Percentiles rank a stretch among this genome's conserved stretches.
phyloP scores from a whole-genome alignment of 2,329 filamentous ascomycete genomes.

The Tolypocladium pustulatum region DNA sequence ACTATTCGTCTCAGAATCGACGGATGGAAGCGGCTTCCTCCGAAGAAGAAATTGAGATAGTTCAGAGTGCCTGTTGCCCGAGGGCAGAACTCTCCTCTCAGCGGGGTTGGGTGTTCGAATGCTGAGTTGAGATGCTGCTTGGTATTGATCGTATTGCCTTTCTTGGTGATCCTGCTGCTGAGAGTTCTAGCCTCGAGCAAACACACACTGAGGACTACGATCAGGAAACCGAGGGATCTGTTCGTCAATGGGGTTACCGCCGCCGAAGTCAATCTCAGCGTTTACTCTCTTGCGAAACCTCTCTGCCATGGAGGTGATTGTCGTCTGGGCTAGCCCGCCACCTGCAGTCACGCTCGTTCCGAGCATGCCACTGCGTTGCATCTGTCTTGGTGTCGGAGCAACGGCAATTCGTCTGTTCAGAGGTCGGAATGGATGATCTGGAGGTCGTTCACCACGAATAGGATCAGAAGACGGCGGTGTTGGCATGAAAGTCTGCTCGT shows the following conservation, averaged over 20 bases:
- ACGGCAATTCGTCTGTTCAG: background rate
- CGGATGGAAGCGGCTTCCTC: slow-evolving; percentile 1
- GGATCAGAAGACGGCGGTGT: slow-evolving; percentile 2
- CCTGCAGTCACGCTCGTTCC: background rate
- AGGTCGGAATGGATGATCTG: background rate
- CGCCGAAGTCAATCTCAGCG: background rate
- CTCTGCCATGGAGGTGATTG: background rate
- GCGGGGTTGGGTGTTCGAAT: background rate
- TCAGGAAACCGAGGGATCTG: background rate
- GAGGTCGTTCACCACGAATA: background rate
- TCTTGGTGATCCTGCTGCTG: background rate
- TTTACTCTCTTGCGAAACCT: background rate
- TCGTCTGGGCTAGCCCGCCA: background rate
- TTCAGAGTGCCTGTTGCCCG: slow-evolving; percentile 1
- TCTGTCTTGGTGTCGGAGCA: background rate
- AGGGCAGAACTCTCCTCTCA: background rate
- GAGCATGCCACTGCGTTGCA: background rate
- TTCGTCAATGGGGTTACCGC: background rate
- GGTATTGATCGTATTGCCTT: background rate
- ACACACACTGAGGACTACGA: background rate
- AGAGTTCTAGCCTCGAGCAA: background rate
- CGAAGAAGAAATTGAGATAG: background rate
- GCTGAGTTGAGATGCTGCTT: background rate
- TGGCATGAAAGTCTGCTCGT: background rate
- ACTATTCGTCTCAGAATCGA: background rate